Base-by-base conservation (phyloP, 2,329 filamentous ascomycete genomes). In the Phialophora macrospora region DNA sequence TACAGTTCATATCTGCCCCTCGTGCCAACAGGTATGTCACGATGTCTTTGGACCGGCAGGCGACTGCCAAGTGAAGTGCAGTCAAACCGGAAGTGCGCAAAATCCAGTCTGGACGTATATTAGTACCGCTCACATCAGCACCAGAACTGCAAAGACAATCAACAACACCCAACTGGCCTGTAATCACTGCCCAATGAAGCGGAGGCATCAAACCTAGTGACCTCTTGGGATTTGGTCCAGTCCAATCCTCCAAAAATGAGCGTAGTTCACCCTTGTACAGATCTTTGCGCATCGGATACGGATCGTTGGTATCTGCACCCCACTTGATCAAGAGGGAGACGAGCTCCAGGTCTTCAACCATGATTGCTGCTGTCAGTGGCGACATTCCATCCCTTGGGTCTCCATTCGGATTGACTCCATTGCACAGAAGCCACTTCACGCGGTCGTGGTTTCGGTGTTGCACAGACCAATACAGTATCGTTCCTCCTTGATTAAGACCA, bases 261-360 rank as follows among this genome's bases (percentile, higher is more conserved):
- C 3, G 6, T 44, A 8, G 14, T 44, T 8, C 5, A 20, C 38
- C 14, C 14, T 7, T n/a, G 38, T 8, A n/a, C 14, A 44, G 17
- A 44, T 44, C 38, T 44, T 44, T n/a, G 38, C 0, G 28, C 20
- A 26, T 26, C 17, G 28, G 20, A 28, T 41, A 38, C 8, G 46
- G 17, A n/a, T 60, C 30, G 20, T 52, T 54, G 12, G 58, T 8
- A 22, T 60, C 58, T 26, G 58, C 58, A 6, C 28, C 32, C 46
- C 46, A 60, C 32, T 51, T 14, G 24, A 60, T 46, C 58, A 60
- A 41, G 9, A 60, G 58, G 12, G 44, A 26, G 14, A 60, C 48
- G 12, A 60, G 46, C 5, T 11, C 44, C 46, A 60, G 12, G 32
- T 60, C 58, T 28, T 28, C 5, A 12, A 22, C n/a, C 28, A n/a